Percentiles rank a stretch among this genome's conserved stretches.
phyloP scores from a whole-genome alignment of 2,329 filamentous ascomycete genomes.

The Fonsecaea erecta region DNA sequence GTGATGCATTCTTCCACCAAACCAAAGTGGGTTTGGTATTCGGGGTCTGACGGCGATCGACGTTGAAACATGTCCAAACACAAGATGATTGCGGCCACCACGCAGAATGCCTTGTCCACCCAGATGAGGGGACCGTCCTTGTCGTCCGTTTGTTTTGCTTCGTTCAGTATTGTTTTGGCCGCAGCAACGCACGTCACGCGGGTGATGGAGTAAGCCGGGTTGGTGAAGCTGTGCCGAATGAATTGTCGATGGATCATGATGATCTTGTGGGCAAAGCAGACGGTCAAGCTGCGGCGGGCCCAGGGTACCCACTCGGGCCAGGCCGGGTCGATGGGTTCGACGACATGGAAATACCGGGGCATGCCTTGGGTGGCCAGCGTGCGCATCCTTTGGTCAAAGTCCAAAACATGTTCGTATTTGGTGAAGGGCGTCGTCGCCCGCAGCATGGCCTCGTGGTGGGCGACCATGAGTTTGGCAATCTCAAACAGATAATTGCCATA shows the following conservation, averaged over 20 bases:
- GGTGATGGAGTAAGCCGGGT: constrained; percentile 48
- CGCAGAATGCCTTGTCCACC: constrained; percentile 48
- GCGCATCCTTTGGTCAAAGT: constrained; percentile 47
- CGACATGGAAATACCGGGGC: constrained; percentile 45
- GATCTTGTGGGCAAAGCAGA: constrained; percentile 50
- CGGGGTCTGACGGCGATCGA: constrained; percentile 20
- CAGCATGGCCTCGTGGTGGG: constrained; percentile 44
- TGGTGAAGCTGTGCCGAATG: constrained; percentile 48
- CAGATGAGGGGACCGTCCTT: constrained; percentile 48
- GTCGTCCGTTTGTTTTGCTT: constrained; percentile 43
- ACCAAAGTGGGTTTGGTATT: constrained; percentile 24
- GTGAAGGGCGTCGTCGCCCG: constrained; percentile 42
- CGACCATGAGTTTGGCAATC: constrained; percentile 42
- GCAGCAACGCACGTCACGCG: constrained; percentile 50
- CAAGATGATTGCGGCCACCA: constrained; percentile 46
- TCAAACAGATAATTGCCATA: constrained; percentile 41
- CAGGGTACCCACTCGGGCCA: constrained; percentile 50
- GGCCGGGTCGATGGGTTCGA: constrained; percentile 41
- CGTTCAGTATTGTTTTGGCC: constrained; percentile 47
- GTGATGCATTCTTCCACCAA: constrained; percentile 23
- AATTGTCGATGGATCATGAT: constrained; percentile 49
- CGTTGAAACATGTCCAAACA: constrained; percentile 46
- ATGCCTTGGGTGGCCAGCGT: constrained; percentile 42
- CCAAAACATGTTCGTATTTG: constrained; percentile 48
- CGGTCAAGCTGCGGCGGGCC: constrained; percentile 41